phyloP scores from a whole-genome alignment of 2,329 filamentous ascomycete genomes.

The Trichoderma sp. region DNA sequence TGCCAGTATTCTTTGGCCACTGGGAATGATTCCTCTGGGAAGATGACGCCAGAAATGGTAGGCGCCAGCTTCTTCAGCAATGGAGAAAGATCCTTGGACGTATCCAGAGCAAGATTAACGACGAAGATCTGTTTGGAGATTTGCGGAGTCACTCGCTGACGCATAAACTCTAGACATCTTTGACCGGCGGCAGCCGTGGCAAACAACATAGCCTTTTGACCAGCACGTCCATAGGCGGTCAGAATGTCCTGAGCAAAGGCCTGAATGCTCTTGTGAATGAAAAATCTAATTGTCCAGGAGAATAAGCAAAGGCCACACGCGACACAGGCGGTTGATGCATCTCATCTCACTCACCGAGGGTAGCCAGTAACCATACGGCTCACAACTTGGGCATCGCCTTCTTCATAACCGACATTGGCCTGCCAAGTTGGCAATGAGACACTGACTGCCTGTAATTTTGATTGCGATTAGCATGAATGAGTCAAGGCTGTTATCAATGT shows the following conservation, averaged over 20 bases:
- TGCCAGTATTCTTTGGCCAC: slow-evolving; percentile 96
- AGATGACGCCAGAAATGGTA: slow-evolving; percentile 68
- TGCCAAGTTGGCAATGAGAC: slow-evolving; percentile 94
- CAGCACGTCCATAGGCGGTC: slow-evolving; percentile 58
- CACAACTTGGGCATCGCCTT: slow-evolving; percentile 85
- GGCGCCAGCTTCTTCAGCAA: slow-evolving; percentile 56
- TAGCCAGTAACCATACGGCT: slow-evolving; percentile 86
- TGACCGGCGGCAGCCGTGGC: slow-evolving; percentile 68
- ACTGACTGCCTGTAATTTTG: slow-evolving; percentile 75
- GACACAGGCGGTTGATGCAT: neutral
- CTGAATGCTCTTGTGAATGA: slow-evolving; percentile 80
- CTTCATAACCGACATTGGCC: slow-evolving; percentile 89
- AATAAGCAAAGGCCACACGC: neutral
- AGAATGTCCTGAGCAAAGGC: slow-evolving; percentile 69
- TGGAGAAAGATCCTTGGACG: slow-evolving; percentile 49
- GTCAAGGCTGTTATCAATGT: neutral
- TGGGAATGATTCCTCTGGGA: slow-evolving; percentile 62
- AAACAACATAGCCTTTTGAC: slow-evolving; percentile 77
- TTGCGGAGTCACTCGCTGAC: slow-evolving; percentile 54
- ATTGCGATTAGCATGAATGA: neutral
- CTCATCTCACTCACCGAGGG: slow-evolving; percentile 58
- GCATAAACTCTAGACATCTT: slow-evolving; percentile 73
- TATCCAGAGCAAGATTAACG: slow-evolving; percentile 62
- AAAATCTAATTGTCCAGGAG: slow-evolving; percentile 61
- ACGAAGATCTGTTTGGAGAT: slow-evolving; percentile 49